Base-by-base conservation (phyloP, 768 basidiomycete genomes). In the Imleria badia region DNA sequence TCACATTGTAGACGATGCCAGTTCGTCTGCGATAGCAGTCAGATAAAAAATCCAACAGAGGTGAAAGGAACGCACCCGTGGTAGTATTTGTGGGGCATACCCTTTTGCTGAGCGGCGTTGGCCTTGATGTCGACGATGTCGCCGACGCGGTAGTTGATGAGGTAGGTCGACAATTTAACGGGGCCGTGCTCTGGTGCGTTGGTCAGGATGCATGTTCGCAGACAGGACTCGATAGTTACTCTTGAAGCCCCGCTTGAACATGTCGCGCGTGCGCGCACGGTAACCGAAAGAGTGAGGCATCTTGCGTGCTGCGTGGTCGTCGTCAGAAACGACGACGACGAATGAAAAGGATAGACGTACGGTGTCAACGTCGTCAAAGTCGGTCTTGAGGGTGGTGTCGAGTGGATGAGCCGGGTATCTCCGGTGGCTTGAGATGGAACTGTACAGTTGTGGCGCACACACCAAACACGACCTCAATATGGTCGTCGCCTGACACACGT, bases 241-340 rank as follows among this genome's bases (percentile, higher is more conserved):
- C 85, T 96, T 96, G 89, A 98, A 98, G 70, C 87, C 89, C 80
- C 91, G 83, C 86, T 91, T 94, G 91, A 99, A 98, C 95, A 98
- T 97, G 80, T 95, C 81, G 87, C 96, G 94, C 87, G 96, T 98
- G 68, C 96, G 94, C 90, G 96, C 96, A 74, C 96, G 89, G 82
- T 95, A 92, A 92, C 96, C 96, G 85, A 88, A 99, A 54, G 96
- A 98, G 92, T 98, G 94, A 81, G 96, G 96, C 96, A 99, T 98
- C 75, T 86, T 85, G 84, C 81, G 72, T 79, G 62, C 80, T 87
- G 66, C 13, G 33, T 47, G 3, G 36, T 51, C 42, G 50, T 43
- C 31, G 48, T 56, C 39, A 60, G 50, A 13, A 22, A 20, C 50
- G 55, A 48, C 49, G 55, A 61, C 55, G 55, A 52, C 60, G 10